Base-by-base conservation (phyloP, 1,139 yeast genomes). In the Pichiaceae sp. region DNA sequence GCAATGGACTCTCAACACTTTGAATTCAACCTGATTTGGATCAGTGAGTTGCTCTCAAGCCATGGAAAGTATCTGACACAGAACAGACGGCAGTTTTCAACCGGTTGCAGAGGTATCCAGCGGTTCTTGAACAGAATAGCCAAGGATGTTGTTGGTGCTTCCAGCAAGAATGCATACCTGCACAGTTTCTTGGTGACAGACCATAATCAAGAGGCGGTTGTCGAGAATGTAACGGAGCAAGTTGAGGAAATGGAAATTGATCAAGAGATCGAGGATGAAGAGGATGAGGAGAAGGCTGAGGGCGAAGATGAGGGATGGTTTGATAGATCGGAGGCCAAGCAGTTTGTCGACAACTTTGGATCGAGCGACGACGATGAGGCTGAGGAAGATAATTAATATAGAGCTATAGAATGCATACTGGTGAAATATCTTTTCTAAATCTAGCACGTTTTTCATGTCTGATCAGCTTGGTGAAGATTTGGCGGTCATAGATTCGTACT, bases 11-110 rank as follows among this genome's bases (percentile, higher is more conserved):
- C 89, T 9, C 86, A 78, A 18, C 98, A 91, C 56, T 59, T 89
- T 29, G 97, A 93, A 60, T 87, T 78, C 62, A 78, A 80, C 48
- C 60, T 91, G 45, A 50, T 82, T 12, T 91, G 98, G 98, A 69
- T 89, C 32, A 76, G 78, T 48, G 65, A 70, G 17, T 52, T 87
- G 7, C 60, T 91, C 31, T 67, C 79, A 3, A 60, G 70, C 17
- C 97, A 89, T 56, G 98, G 99, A 9, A 69, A 72, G 41, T 81
- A 74, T 56, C 81, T 93, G 40, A 68, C 74, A 38, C 58, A 60
- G 8, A 70, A 81, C 50, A 78, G 76, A 53, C 78, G 73, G 46
- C 72, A 77, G 41, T 85, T 80, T 50, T 68, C 77, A 4, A 72
- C 79, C 39, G 70, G 84, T 0, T 59, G 87, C 49, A 75, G 93